Evolutionary conservation across 169 alveolate species (phyloP), one percentile per base, ranked within the genome.

Genomic region (Eimeria praecox): DNA sequence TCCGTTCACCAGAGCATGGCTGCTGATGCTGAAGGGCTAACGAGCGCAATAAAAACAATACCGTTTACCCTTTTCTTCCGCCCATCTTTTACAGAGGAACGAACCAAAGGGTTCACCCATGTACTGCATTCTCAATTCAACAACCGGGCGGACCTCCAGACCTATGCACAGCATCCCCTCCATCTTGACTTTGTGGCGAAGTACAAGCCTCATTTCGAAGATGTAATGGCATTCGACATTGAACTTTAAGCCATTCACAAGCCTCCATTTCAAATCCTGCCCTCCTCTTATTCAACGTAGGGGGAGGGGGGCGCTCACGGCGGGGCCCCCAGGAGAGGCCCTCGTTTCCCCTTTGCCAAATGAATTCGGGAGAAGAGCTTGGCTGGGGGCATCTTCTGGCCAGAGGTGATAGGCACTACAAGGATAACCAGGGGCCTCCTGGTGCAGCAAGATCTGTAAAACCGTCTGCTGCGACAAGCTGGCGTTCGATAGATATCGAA

Each of bases 181-280:
- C 95, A 92, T 42, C 24, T 54, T n/a, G 69, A 35, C 20, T 92
- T 92, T 33, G 86, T 92, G 54, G 82, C 85, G 59, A 92, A 59
- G 30, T 78, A 54, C 91, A 92, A 56, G 38, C 92, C 90, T 0
- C 85, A 77, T 44, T 80, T 92, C 54, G 95, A 92, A 78, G 95
- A 92, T n/a, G 95, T 92, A 9, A 92, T 92, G 95, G 95, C 95
- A 3, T 52, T 92, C 18, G 95, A 92, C 85, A 64, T 92, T 30
- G 90, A 64, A 78, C 10, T 92, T 38, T 78, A 20, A 62, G 78
- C 24, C 22, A 64, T 24, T 30, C 24, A 33, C 46, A 20, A 66
- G 22, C 46, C 5, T 66, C 4, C 27, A 14, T 24, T 24, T 33
- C 46, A 66, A 3, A 64, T 3, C 40, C 40, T 35, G 75, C 38